Percentiles rank a stretch among this genome's conserved stretches.
Evolutionary conservation across 495 filamentous ascomycete genomes (phyloP).

Genomic region (Aspergillus funiculosus): DNA sequence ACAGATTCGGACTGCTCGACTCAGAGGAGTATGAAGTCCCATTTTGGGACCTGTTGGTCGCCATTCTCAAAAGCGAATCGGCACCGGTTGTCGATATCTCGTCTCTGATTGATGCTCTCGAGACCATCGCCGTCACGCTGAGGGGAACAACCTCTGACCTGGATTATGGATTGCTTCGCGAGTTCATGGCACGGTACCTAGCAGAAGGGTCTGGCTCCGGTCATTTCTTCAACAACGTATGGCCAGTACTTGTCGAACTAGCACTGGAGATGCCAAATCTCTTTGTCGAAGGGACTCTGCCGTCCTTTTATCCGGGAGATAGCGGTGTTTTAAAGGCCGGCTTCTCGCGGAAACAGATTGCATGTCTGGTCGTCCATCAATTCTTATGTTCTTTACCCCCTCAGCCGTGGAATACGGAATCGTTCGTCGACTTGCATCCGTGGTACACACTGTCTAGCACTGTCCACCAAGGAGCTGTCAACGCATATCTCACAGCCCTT

Average conservation of each 20-base stretch:
- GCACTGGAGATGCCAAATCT: slow-evolving; percentile 1
- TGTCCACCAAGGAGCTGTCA: neutral
- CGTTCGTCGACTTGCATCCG: neutral
- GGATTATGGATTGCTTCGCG: neutral
- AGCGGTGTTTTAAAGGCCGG: neutral
- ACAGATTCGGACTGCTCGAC: neutral
- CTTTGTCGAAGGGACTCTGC: neutral
- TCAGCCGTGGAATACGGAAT: neutral
- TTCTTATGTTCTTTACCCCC: neutral
- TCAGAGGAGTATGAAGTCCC: slow-evolving; percentile 2
- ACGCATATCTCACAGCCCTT: slow-evolving; percentile 1
- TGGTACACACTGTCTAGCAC: neutral
- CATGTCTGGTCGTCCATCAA: slow-evolving; percentile 1
- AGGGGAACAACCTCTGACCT: neutral
- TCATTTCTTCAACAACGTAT: neutral
- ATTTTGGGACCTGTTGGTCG: neutral
- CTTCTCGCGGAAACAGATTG: neutral
- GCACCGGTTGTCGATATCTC: neutral
- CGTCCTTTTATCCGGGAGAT: neutral
- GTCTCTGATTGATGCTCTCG: neutral
- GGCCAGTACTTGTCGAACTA: neutral
- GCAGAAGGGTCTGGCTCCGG: neutral
- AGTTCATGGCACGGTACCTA: neutral
- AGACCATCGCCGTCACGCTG: neutral
- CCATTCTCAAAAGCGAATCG: neutral